Base-by-base conservation (phyloP, 1,284 basidiomycete genomes). In the Laetiporus sulphureus region DNA sequence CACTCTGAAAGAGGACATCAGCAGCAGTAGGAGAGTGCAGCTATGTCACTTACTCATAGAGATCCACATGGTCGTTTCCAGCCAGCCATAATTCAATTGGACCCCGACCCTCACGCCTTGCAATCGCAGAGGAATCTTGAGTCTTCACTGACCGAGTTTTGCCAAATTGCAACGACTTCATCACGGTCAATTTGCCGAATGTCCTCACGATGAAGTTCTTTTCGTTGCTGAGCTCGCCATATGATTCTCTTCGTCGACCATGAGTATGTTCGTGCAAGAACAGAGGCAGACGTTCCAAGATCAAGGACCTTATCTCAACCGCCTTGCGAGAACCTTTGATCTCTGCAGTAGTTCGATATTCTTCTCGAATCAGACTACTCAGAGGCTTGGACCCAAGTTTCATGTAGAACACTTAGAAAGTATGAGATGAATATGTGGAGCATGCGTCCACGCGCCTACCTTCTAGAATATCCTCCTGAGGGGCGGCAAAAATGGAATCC, bases 241-340 rank as follows among this genome's bases (percentile, higher is more conserved):
- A 76, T 5, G 85, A 76, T 23, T 88, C 72, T 21, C 77, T 74
- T 1, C 84, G 81, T 24, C 74, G 72, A 2, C 79, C 71, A 55
- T 90, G 82, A 0, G 79, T 81, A 45, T 91, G 85, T 54, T 96
- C 93, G 41, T 96, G 87, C 6, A 98, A 69, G 68, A 98, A 98
- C 24, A 99, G 69, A 0, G 92, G 91, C 11, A 96, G 69, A 20
- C 95, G 73, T 63, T 98, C 89, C n/a, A 95, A 65, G 1, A 95
- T 79, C 24, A 91, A 69, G 2, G 66, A 53, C 5, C 77, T 75
- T 7, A 72, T 72, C 10, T 79, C 75, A 1, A 56, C 53, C 0
- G 79, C 73, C 23, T 63, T 60, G 47, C 68, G 73, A 0, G 72
- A 66, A 30, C 68, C 61, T 38, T 60, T 61, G 24, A 80, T 61